phyloP scores from a whole-genome alignment of 768 basidiomycete species.

The Hysterangium stoloniferum region DNA sequence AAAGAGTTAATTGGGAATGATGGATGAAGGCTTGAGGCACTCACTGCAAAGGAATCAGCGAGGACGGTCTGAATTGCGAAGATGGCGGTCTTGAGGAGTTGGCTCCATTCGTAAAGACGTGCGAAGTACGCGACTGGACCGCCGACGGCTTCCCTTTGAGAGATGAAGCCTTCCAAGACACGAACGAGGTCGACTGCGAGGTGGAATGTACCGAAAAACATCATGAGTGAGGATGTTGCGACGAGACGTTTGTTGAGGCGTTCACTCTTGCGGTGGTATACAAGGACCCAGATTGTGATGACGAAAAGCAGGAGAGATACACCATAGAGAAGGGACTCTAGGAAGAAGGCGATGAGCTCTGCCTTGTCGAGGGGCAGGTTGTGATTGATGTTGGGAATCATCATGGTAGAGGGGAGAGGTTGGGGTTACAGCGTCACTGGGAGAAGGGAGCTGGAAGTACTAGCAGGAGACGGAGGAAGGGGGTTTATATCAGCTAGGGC shows the following conservation, averaged over 20 bases:
- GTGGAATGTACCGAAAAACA: constrained; percentile 30
- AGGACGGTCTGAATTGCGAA: constrained; percentile 32
- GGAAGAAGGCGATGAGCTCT: constrained; percentile 13
- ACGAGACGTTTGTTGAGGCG: constrained; percentile 27
- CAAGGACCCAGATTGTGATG: constrained; percentile 25
- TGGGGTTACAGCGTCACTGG: too few species aligned
- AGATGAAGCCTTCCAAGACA: constrained; percentile 30
- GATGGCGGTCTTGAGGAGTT: constrained; percentile 30
- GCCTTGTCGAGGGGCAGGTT: constrained; percentile 11
- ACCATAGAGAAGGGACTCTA: constrained; percentile 11
- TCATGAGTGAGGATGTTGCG: constrained; percentile 21
- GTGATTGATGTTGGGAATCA: constrained; percentile 7
- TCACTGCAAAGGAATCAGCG: constrained; percentile 30
- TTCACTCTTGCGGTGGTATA: constrained; percentile 21
- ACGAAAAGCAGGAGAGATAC: constrained; percentile 20
- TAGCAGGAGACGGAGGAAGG: too few species aligned
- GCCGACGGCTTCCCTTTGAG: constrained; percentile 14
- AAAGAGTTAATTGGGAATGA: not conserved
- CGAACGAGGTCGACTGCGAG: constrained; percentile 29
- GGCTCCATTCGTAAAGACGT: constrained; percentile 27
- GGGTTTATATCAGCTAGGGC: too few species aligned
- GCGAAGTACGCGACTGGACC: constrained; percentile 27
- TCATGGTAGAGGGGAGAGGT: not conserved
- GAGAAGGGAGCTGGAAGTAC: too few species aligned
- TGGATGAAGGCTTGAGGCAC: constrained; percentile 3